Evolutionary conservation across 306 rosid species (phyloP).

Genomic region (Prosopis cineraria): DNA sequence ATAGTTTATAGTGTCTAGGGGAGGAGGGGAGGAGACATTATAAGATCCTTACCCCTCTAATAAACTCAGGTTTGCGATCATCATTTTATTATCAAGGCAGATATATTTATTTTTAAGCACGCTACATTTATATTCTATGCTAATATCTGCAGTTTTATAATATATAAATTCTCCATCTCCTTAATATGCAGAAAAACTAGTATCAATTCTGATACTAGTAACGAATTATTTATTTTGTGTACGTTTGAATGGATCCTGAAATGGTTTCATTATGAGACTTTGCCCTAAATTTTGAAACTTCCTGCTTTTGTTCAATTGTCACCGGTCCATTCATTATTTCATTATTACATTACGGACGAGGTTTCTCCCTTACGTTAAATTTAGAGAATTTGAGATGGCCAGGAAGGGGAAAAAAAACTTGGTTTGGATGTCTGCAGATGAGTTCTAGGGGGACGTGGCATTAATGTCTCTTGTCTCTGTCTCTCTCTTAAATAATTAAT

Average conservation of each 20-base stretch:
- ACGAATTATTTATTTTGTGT: neutral
- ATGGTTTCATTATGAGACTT: neutral
- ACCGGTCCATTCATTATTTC: neutral
- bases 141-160: neutral
- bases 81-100: constrained; percentile 36
- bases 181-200: neutral
- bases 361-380: neutral
- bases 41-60: constrained; percentile 53
- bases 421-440: constrained; percentile 1
- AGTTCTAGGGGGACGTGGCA: neutral
- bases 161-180: neutral
- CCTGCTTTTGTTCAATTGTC: neutral
- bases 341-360: neutral
- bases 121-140: neutral
- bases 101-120: constrained; percentile 38
- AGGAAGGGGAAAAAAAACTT: neutral
- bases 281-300: neutral
- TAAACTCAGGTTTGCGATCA: constrained; percentile 55
- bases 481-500: constrained; percentile 10
- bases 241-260: neutral
- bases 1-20: constrained; percentile 60
- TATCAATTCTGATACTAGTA: neutral
- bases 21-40: constrained; percentile 39
- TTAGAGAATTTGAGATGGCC: neutral
- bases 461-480: neutral